Evolutionary conservation across 2,329 filamentous ascomycete species (phyloP), one percentile per base, ranked within the genome.

Genomic region (Chalara sp.): DNA sequence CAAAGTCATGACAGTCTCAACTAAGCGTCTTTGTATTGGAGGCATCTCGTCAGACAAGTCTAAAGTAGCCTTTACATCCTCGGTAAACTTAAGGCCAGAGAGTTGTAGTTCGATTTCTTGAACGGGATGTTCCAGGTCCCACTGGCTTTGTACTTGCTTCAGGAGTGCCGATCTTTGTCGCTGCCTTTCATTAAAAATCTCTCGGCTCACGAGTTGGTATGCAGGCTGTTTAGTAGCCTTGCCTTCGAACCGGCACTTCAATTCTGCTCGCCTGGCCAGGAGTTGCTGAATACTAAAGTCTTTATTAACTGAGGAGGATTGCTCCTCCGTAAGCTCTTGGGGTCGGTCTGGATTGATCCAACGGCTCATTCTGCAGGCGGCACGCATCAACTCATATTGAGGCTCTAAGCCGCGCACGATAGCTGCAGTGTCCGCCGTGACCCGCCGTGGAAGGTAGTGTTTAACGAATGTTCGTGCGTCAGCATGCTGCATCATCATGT

Each of bases 1-100:
- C 11, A 61, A 49, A 21, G 56, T 57, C 39, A 61, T 50, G 48
- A 60, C 50, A 42, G 51, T 52, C 46, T 56, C 50, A 28, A 61
- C 54, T 43, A 59, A 52, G 31, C 48, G 51, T 48, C 54, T 56
- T 45, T 61, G 51, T 37, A 31, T 44, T n/a, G 49, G 29, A 5
- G 58, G 54, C 41, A 62, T 46, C 29, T 54, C 49, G 44, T 58
- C 52, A 21, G 54, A 53, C 28, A 49, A 46, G 29, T 52, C 47
- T 13, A 58, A 43, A 42, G 53, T 53, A 47, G 51, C 52, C 39
- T 53, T 49, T 10, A 58, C 50, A n/a, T 47, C 48, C 41, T 60
- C 43, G 32, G 5, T 44, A 35, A 49, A 49, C 40, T 49, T 49
- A 10, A 7, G 3, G 6, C 47, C 40, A 31, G 48, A 21, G 8